Base-by-base conservation (phyloP, 2,329 filamentous ascomycete genomes). In the Aspergillus sp. region DNA sequence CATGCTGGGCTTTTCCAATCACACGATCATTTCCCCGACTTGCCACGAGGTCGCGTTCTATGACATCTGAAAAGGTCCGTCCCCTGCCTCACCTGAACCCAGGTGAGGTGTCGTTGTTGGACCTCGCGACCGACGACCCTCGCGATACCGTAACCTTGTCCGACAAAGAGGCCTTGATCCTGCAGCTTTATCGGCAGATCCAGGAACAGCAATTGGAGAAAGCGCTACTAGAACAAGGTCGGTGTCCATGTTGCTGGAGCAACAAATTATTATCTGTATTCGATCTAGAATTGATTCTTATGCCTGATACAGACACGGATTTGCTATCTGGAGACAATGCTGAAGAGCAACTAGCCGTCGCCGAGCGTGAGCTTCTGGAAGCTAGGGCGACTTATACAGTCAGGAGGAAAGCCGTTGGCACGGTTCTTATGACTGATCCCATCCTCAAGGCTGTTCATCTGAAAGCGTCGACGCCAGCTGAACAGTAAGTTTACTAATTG, bases 381-480 rank as follows among this genome's bases (percentile, higher is more conserved):
- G 86, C 90, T 25, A 87, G 87, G 70, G 87, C 90, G 58, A 82
- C 83, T 60, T 90, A 91, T 74, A 82, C 86, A 42, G 81, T 94
- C 58, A 86, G 86, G 64, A 88, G 88, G 72, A 86, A 86, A 62
- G 87, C 90, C 21, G 81, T 88, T 21, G 86, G 90, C 62, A 86
- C 83, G 50, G 86, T 91, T 56, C 76, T 95, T 65, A 86, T 86
- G 66, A 87, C 88, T 59, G 89, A 91, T 68, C 91, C 92, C 7
- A 87, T 90, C 42, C 79, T 96, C 59, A 91, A 90, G 70, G 89
- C 91, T 6, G 86, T 94, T 41, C 90, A 96, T 73, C 80, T 84
- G 61, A 87, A 87, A 47, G 84, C 84, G 11, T 82, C 86, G 17
- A 85, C 86, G 2, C 84, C 85, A 48, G 81, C 88, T 55, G 90